Conservation (phyloP, 2,329 filamentous ascomycete genomes). For the Arthrobotrys iridis region DNA sequence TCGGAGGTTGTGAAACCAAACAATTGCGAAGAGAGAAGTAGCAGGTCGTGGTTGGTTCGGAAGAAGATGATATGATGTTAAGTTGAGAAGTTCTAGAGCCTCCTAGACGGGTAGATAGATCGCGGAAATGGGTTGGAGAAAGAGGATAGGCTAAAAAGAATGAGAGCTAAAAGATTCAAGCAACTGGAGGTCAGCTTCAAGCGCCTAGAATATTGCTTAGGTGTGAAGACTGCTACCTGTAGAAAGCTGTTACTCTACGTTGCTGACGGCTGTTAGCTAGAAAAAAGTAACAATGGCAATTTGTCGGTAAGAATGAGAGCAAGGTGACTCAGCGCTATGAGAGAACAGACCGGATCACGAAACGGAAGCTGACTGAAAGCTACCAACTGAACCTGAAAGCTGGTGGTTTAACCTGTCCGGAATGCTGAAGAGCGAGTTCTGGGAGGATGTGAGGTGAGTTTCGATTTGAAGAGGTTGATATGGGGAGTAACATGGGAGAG, state of each 20-base stretch:
- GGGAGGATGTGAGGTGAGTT: not conserved
- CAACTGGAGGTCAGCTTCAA: not conserved
- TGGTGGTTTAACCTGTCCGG: not conserved
- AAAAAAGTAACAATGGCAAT: not conserved
- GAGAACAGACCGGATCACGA: not conserved
- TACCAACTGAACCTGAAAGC: not conserved
- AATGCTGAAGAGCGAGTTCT: not conserved
- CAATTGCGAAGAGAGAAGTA: not conserved
- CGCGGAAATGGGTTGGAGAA: not conserved
- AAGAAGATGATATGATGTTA: not conserved
- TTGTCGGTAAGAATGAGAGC: not conserved
- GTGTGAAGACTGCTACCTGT: no score
- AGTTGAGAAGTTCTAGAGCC: constrained; percentile 6
- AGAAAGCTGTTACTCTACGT: not conserved
- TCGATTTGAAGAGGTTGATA: not conserved
- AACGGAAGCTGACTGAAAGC: not conserved
- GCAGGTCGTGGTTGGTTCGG: not conserved
- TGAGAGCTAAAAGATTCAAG: not conserved
- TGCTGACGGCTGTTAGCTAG: not conserved
- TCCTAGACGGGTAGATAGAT: not conserved
- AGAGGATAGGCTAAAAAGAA: not conserved
- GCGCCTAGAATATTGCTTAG: not conserved
- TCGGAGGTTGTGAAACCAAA: constrained; percentile 9
- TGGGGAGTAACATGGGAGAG: not conserved
- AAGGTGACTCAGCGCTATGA: not conserved